phyloP scores from a whole-genome alignment of 768 basidiomycete species.

The Leccinellum albellum region DNA sequence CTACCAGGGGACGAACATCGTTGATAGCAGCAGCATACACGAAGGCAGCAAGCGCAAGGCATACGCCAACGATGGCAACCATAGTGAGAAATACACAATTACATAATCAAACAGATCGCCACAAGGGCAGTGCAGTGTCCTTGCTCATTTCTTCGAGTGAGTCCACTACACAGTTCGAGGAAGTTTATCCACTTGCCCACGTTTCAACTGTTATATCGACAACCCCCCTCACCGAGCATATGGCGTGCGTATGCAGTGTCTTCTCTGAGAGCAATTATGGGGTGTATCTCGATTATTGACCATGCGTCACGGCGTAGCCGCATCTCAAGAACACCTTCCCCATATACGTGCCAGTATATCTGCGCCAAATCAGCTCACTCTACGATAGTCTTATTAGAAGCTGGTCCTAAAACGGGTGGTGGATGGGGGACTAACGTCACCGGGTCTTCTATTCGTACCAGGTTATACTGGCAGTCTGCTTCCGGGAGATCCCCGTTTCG shows the following conservation, averaged over 20 bases:
- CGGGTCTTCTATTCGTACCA: not conserved
- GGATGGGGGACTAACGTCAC: not conserved
- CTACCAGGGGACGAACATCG: conserved; percentile 52
- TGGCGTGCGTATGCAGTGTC: not conserved
- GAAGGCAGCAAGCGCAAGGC: conserved; percentile 13
- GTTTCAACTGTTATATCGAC: not conserved
- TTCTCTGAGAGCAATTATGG: not conserved
- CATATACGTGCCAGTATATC: not conserved
- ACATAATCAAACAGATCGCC: conserved; percentile 2
- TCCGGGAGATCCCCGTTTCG: not conserved
- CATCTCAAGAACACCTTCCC: not conserved
- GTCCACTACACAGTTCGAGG: not conserved
- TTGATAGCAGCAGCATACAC: conserved; percentile 12
- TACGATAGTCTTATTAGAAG: not conserved
- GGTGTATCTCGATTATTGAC: not conserved
- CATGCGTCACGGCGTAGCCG: not conserved
- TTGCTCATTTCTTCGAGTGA: no score
- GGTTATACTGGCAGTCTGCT: not conserved
- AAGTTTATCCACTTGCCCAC: not conserved
- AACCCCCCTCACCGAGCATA: not conserved
- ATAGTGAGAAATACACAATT: conserved; percentile 6
- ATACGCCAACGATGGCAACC: conserved; percentile 10
- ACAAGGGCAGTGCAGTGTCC: no score
- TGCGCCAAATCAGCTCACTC: not conserved
- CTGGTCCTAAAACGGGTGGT: not conserved